Percentiles rank a stretch among this genome's conserved stretches.
These are phyloP conservation scores for Triticum timopheevii DNA, from an alignment of 176 grass and related monocot species.

Conservation along the genomic window DNA sequence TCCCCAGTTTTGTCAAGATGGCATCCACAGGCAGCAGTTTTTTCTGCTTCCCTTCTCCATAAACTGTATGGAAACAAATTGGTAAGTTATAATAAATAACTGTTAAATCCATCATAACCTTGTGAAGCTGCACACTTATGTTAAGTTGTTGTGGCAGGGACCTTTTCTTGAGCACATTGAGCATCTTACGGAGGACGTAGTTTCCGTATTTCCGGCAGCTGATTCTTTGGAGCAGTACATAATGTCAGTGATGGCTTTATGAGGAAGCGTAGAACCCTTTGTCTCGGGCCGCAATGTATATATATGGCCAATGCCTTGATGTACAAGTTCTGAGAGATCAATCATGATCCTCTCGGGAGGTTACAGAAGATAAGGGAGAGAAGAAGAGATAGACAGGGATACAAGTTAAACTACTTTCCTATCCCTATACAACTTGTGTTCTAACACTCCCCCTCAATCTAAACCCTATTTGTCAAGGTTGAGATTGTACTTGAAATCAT, in stretches of 20 bases:
- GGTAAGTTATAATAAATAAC: slow-evolving; percentile 46
- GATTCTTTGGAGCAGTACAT: slow-evolving; percentile 82
- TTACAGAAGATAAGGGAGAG: too few relatives aligned
- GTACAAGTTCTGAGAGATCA: too few relatives aligned
- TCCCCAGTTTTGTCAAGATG: slow-evolving; percentile 76
- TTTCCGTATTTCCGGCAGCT: slow-evolving; percentile 86
- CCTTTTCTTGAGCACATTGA: slow-evolving; percentile 88
- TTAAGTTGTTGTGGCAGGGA: slow-evolving; percentile 54
- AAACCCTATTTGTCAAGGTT: too few relatives aligned
- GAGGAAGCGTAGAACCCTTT: too few relatives aligned
- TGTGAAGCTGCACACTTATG: slow-evolving; percentile 28
- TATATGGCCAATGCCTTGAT: too few relatives aligned
- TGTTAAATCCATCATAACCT: slow-evolving; percentile 10
- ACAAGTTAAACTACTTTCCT: too few relatives aligned
- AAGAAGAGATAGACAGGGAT: too few relatives aligned
- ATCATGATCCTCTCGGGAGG: too few relatives aligned
- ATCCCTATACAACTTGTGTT: too few relatives aligned
- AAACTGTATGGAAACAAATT: slow-evolving; percentile 96
- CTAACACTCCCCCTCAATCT: too few relatives aligned
- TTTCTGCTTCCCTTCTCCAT: slow-evolving; percentile 94
- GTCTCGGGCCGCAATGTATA: too few relatives aligned
- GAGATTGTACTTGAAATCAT: too few relatives aligned
- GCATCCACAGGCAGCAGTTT: slow-evolving; percentile 80
- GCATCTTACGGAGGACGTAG: slow-evolving; percentile 96
- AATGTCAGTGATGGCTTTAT: slow-evolving; percentile 60